phyloP scores from a whole-genome alignment of 768 basidiomycete species.

The Suillus americanus region DNA sequence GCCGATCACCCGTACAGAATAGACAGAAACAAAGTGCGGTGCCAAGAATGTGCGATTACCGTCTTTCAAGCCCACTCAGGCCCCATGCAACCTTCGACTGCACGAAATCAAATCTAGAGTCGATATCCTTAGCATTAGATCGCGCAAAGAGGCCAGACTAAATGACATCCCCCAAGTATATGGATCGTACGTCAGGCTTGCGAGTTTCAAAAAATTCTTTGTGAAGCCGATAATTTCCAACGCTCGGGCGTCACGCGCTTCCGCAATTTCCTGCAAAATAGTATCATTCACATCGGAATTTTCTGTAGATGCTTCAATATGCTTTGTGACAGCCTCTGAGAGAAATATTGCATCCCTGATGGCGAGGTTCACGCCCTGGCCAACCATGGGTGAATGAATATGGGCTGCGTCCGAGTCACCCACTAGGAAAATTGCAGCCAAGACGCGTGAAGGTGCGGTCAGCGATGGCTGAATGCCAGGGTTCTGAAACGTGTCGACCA shows the following conservation, averaged over 20 bases:
- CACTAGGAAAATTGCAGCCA: slow-evolving; percentile 19
- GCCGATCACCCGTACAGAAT: not conserved
- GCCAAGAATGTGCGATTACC: slow-evolving; percentile 5
- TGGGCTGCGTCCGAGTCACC: slow-evolving; percentile 51
- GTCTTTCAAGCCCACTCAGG: slow-evolving; percentile 26
- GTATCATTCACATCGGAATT: slow-evolving; percentile 20
- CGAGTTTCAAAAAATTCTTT: slow-evolving; percentile 31
- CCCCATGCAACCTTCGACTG: slow-evolving; percentile 21
- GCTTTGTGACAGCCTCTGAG: slow-evolving; percentile 39
- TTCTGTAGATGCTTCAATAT: slow-evolving; percentile 23
- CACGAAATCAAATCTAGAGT: slow-evolving; percentile 19
- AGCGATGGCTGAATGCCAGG: slow-evolving; percentile 41
- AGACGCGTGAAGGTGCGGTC: slow-evolving; percentile 34
- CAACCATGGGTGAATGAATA: slow-evolving; percentile 53
- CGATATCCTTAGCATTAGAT: slow-evolving; percentile 21
- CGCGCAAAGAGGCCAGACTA: slow-evolving; percentile 26
- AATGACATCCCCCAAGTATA: slow-evolving; percentile 25
- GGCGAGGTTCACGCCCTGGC: slow-evolving; percentile 59
- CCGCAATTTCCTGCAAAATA: slow-evolving; percentile 36
- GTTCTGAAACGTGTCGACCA: slow-evolving; percentile 45
- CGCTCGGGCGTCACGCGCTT: slow-evolving; percentile 38
- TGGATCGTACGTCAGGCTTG: slow-evolving; percentile 22
- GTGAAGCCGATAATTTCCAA: slow-evolving; percentile 41
- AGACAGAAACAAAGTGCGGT: not conserved
- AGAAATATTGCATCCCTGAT: slow-evolving; percentile 55